Conservation (phyloP, 1,284 basidiomycete species). For the Moniliophthora roreri region DNA sequence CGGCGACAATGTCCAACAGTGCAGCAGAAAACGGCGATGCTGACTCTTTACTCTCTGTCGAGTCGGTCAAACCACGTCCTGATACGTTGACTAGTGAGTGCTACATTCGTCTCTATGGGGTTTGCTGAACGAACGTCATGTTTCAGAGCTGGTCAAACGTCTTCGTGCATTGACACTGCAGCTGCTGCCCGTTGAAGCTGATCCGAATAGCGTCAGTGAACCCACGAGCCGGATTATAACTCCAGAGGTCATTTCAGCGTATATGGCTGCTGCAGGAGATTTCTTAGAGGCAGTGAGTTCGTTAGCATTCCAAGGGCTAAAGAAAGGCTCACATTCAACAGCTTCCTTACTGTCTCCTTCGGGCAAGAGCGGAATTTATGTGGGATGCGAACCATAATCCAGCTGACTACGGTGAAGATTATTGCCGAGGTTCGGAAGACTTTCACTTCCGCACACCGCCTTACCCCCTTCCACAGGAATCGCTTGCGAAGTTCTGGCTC, state of each 20-base stretch:
- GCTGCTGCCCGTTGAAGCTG: slow-evolving; percentile 82
- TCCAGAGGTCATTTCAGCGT: slow-evolving; percentile 65
- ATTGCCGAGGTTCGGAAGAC: slow-evolving; percentile 62
- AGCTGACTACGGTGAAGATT: slow-evolving; percentile 86
- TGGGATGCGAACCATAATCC: slow-evolving; percentile 72
- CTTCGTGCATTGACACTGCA: slow-evolving; percentile 75
- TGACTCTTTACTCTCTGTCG: slow-evolving; percentile 45
- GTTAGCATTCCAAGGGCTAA: not conserved
- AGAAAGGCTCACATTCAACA: slow-evolving; percentile 26
- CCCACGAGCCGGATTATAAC: slow-evolving; percentile 75
- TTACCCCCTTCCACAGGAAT: slow-evolving; percentile 43
- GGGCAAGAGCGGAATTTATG: slow-evolving; percentile 77
- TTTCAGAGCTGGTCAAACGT: slow-evolving; percentile 76
- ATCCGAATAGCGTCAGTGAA: slow-evolving; percentile 54
- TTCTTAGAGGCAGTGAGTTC: slow-evolving; percentile 75
- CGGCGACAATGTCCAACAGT: slow-evolving; percentile 33
- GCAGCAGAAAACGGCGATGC: slow-evolving; percentile 20
- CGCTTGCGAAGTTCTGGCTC: slow-evolving; percentile 88
- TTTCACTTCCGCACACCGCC: slow-evolving; percentile 4
- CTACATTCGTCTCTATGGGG: not conserved
- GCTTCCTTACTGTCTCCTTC: slow-evolving; percentile 81
- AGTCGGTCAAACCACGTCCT: slow-evolving; percentile 58
- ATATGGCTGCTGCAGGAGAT: slow-evolving; percentile 67
- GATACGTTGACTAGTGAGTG: slow-evolving; percentile 69
- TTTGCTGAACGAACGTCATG: slow-evolving; percentile 11